Conservation (phyloP, 768 basidiomycete genomes). For the Panellus pusillus region DNA sequence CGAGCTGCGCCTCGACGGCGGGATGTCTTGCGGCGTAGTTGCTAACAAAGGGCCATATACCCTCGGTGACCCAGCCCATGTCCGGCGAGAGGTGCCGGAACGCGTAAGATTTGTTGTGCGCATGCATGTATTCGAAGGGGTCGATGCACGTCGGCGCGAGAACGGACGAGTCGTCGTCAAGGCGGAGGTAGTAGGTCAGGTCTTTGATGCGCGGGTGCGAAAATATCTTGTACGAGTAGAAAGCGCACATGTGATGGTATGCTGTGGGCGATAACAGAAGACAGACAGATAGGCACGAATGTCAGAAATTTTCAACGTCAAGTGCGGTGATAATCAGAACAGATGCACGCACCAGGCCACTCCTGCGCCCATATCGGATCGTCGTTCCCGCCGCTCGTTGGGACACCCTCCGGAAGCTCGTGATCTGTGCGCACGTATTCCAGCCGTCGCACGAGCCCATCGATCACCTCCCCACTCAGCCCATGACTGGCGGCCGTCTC, state of each 20-base stretch:
- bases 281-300: not conserved
- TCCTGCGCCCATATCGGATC: not conserved
- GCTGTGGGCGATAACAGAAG: not conserved
- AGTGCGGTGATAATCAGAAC: too few relatives aligned
- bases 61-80: slow-evolving; percentile 12
- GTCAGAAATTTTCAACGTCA: too few relatives aligned
- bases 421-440: not conserved
- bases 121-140: slow-evolving; percentile 22
- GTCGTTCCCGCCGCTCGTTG: not conserved
- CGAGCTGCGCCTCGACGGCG: slow-evolving; percentile 6
- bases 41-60: slow-evolving; percentile 19
- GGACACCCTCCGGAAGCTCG: slow-evolving; percentile 4
- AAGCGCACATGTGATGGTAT: slow-evolving; percentile 24
- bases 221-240: slow-evolving; percentile 23
- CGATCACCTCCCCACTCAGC: not conserved
- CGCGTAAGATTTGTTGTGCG: slow-evolving; percentile 16
- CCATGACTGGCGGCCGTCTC: not conserved
- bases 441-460: not conserved
- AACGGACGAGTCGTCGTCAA: slow-evolving; percentile 21
- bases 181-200: slow-evolving; percentile 23
- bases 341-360: slow-evolving; percentile 5
- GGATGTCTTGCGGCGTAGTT: slow-evolving; percentile 16
- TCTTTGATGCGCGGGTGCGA: slow-evolving; percentile 18
- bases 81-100: slow-evolving; percentile 11
- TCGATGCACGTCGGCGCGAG: slow-evolving; percentile 17